phyloP scores from a whole-genome alignment of 306 rosid genomes.

The Crotalaria pallida region DNA sequence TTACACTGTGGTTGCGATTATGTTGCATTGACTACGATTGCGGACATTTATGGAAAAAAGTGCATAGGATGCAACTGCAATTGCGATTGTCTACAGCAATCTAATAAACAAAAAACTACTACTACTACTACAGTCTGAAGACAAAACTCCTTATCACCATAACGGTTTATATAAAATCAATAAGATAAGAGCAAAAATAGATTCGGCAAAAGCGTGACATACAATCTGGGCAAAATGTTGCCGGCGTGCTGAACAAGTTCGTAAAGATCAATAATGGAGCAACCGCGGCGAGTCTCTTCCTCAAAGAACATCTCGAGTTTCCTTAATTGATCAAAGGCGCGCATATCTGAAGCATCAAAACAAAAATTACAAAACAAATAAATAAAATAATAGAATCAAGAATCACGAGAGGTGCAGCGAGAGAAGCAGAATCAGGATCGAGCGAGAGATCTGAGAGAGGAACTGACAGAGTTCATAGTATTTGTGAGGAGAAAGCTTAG shows the following conservation, averaged over 20 bases:
- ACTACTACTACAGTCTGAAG: not conserved
- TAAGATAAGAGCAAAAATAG: too few relatives aligned
- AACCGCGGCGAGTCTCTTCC: constrained; percentile 98
- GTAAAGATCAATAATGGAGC: constrained; percentile 91
- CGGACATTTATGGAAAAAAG: too few relatives aligned
- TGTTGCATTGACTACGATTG: too few relatives aligned
- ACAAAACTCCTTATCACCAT: not conserved
- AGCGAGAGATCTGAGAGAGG: constrained; percentile 27
- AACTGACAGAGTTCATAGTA: constrained; percentile 89
- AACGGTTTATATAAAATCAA: too few relatives aligned
- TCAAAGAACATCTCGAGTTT: constrained; percentile 89
- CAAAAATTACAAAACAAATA: too few relatives aligned
- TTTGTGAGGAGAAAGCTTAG: constrained; percentile 97
- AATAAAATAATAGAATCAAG: not conserved
- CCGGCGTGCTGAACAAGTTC: constrained; percentile 99
- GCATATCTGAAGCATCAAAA: constrained; percentile 61
- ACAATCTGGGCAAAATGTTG: constrained; percentile 93
- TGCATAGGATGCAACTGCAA: too few relatives aligned
- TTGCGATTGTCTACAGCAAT: too few relatives aligned
- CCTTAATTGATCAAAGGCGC: constrained; percentile 94
- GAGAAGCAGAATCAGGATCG: constrained; percentile 14
- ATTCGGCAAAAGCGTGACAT: constrained; percentile 25
- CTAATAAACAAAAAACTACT: not conserved
- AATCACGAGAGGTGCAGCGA: not conserved
- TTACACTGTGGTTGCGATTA: too few relatives aligned